Evolutionary conservation across 805 yeast species (phyloP).

Genomic region (Grigorovia transvaalensis): DNA sequence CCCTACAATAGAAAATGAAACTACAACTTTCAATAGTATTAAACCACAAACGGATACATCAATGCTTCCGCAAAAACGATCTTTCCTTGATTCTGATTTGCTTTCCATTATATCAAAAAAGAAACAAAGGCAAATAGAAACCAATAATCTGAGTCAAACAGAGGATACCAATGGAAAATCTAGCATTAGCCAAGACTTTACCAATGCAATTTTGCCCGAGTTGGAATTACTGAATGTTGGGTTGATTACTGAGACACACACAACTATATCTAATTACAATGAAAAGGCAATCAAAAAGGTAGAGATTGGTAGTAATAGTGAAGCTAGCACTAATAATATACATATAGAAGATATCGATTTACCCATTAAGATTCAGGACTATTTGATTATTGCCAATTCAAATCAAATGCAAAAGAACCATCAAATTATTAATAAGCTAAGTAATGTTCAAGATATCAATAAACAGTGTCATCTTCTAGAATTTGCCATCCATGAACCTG

Average conservation of each 20-base stretch:
- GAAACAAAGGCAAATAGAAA: background rate
- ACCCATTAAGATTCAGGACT: background rate
- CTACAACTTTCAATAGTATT: background rate
- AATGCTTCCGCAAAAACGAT: conserved; percentile 14
- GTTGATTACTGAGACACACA: background rate
- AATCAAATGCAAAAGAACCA: conserved; percentile 8
- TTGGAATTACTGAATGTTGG: conserved; percentile 1
- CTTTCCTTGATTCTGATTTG: conserved; percentile 17
- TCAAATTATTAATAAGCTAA: conserved; percentile 1
- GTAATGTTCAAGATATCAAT: background rate
- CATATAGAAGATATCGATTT: background rate
- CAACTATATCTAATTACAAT: too few relatives aligned
- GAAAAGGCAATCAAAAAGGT: background rate
- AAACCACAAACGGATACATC: conserved; percentile 9
- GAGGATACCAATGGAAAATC: background rate
- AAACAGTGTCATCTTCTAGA: conserved; percentile 9
- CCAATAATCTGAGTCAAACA: too few relatives aligned
- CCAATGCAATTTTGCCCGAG: background rate
- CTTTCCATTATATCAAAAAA: conserved; percentile 5
- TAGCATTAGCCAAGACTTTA: background rate
- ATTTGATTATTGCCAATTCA: conserved; percentile 8
- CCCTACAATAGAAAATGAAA: background rate
- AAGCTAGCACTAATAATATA: background rate
- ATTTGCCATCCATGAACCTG: conserved; percentile 2
- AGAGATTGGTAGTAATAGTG: background rate